Percentiles rank a stretch among this genome's conserved stretches.
Conservation (phyloP, 73 alveolate species). For the Blepharisma stoltei region DNA sequence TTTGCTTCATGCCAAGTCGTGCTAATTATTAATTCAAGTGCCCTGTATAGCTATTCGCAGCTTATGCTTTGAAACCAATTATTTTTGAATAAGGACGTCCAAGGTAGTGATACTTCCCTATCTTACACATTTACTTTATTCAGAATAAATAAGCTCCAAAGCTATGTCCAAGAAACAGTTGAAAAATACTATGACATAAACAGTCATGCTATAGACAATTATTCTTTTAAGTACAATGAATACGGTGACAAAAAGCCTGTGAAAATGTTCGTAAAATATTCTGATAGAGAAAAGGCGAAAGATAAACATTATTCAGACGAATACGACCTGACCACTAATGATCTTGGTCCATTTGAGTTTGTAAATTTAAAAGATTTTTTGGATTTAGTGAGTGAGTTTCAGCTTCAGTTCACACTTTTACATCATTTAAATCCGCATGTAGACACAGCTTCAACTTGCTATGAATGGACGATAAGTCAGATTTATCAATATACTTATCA, state of each 20-base stretch:
- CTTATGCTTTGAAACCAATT: background rate
- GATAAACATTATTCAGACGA: background rate
- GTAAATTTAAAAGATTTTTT: background rate
- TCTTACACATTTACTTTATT: background rate
- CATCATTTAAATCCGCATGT: background rate
- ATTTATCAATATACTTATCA: background rate
- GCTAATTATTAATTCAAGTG: slow-evolving; percentile 28
- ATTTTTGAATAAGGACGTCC: slow-evolving; percentile 13
- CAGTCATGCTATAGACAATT: slow-evolving; percentile 11
- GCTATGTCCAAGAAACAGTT: slow-evolving; percentile 6
- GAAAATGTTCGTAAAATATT: background rate
- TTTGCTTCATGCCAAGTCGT: slow-evolving; percentile 65
- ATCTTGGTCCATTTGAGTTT: slow-evolving; percentile 3
- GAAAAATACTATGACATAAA: slow-evolving; percentile 20
- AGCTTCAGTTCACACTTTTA: background rate
- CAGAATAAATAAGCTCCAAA: background rate
- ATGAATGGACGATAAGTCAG: background rate
- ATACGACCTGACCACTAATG: background rate
- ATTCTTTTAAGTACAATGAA: background rate
- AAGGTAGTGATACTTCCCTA: slow-evolving; percentile 5
- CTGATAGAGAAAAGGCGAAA: background rate
- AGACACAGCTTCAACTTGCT: background rate
- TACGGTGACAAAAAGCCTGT: slow-evolving; percentile 12
- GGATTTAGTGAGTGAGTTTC: background rate
- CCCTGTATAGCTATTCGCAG: slow-evolving; percentile 10